phyloP scores from a whole-genome alignment of 352 stramenopile species.

The Phytophthora kernoviae region DNA sequence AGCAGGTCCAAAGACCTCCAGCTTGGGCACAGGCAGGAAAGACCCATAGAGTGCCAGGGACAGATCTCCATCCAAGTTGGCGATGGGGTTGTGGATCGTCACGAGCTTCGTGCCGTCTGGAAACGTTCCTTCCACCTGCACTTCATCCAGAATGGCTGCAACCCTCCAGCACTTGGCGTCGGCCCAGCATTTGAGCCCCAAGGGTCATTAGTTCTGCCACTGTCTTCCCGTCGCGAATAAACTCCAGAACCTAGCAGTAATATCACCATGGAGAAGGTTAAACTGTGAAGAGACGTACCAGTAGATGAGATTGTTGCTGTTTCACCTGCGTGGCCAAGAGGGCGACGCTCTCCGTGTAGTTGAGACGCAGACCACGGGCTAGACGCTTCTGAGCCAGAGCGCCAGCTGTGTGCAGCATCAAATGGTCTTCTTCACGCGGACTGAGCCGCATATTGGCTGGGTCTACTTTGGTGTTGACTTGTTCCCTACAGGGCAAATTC shows the following conservation, averaged over 20 bases:
- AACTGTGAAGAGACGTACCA: no score
- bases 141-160: slow-evolving; percentile 87
- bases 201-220: slow-evolving; percentile 91
- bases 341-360: slow-evolving; percentile 93
- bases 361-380: slow-evolving; percentile 91
- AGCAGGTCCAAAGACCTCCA: slow-evolving; percentile 62
- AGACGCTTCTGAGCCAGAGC: slow-evolving; percentile 95
- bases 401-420: slow-evolving; percentile 86
- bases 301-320: no score
- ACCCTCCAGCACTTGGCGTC: slow-evolving; percentile 94
- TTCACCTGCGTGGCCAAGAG: slow-evolving; percentile 89
- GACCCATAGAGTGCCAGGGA: slow-evolving; percentile 93
- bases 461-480: slow-evolving; percentile 1
- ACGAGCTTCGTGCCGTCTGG: slow-evolving; percentile 98
- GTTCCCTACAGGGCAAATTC: slow-evolving; percentile 13
- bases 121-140: slow-evolving; percentile 98
- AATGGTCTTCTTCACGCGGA: slow-evolving; percentile 74
- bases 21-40: slow-evolving; percentile 91
- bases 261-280: not conserved
- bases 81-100: slow-evolving; percentile 95
- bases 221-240: slow-evolving; percentile 92
- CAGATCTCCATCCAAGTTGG: slow-evolving; percentile 89
- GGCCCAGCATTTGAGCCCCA: slow-evolving; percentile 86
- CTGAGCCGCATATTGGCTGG: slow-evolving; percentile 53
- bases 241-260: slow-evolving; percentile 89